A percentile compares a stretch with the other conserved stretches of the same genome.
Conservation (phyloP, 1,139 yeast species). For the Pichia sp. region DNA sequence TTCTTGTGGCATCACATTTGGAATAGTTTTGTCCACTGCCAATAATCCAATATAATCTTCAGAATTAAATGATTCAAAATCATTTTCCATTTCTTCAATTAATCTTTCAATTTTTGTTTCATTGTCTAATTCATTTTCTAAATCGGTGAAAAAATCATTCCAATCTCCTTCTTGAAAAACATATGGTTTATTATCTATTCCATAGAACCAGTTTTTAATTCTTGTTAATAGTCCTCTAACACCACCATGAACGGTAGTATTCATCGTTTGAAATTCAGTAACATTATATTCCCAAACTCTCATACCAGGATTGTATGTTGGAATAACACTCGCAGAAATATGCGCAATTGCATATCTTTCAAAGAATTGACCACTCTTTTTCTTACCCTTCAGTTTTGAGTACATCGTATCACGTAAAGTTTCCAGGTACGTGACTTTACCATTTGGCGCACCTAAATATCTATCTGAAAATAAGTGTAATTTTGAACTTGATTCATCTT, state of each 20-base stretch:
- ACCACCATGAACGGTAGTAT: neutral
- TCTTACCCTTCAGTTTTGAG: conserved; percentile 39
- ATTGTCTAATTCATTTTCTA: conserved; percentile 29
- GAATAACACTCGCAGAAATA: conserved; percentile 71
- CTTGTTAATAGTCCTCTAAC: neutral
- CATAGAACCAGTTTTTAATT: neutral
- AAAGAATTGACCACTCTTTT: conserved; percentile 39
- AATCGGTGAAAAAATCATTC: conserved; percentile 25
- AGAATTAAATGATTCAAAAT: neutral
- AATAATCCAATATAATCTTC: conserved; percentile 13
- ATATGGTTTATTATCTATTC: neutral
- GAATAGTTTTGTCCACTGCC: conserved; percentile 56
- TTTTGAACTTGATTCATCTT: conserved; percentile 10
- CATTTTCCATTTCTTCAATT: conserved; percentile 11
- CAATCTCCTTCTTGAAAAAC: conserved; percentile 23
- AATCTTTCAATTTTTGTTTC: conserved; percentile 17
- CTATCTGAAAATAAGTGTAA: conserved; percentile 29
- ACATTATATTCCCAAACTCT: conserved; percentile 83
- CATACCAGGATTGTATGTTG: conserved; percentile 78
- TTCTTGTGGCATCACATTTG: conserved; percentile 52
- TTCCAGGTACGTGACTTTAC: conserved; percentile 59
- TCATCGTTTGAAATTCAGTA: conserved; percentile 35
- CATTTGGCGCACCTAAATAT: conserved; percentile 52
- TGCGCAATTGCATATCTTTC: conserved; percentile 67
- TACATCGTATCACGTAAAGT: conserved; percentile 46